Evolutionary conservation across 805 yeast genomes (phyloP).

Genomic region (Pichia ethanolica): DNA sequence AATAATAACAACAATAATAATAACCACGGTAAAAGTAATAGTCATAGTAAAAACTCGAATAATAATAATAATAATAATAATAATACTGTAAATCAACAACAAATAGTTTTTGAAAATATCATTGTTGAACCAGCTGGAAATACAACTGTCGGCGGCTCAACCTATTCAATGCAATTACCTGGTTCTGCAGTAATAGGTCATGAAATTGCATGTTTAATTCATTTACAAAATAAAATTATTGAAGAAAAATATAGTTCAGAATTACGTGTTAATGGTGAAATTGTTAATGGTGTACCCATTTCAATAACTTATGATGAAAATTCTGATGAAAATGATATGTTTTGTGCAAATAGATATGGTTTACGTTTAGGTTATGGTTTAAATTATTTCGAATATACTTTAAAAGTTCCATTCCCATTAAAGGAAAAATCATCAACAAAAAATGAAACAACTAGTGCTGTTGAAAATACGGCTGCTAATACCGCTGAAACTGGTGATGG

Average conservation of each 20-base stretch:
- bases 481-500: too few relatives aligned
- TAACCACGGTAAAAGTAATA: too few relatives aligned
- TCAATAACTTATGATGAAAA: conserved; percentile 29
- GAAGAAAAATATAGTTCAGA: conserved; percentile 31
- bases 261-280: conserved; percentile 38
- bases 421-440: neutral
- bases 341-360: conserved; percentile 29
- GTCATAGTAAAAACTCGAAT: neutral
- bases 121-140: conserved; percentile 29
- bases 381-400: conserved; percentile 35
- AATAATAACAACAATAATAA: neutral
- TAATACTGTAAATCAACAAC: neutral
- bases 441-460: too few relatives aligned
- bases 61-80: neutral
- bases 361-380: conserved; percentile 35
- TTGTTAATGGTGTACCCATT: conserved; percentile 35
- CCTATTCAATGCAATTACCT: conserved; percentile 41
- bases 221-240: conserved; percentile 35
- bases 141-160: conserved; percentile 27
- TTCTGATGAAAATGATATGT: conserved; percentile 16
- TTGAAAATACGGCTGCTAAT: too few relatives aligned
- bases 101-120: conserved; percentile 17
- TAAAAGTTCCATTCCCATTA: conserved; percentile 22
- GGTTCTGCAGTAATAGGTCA: conserved; percentile 32
- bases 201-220: conserved; percentile 37